These are phyloP conservation scores for Hypoxylon cercidicola DNA, from an alignment of 495 filamentous ascomycete genomes.

Conservation along the genomic window DNA sequence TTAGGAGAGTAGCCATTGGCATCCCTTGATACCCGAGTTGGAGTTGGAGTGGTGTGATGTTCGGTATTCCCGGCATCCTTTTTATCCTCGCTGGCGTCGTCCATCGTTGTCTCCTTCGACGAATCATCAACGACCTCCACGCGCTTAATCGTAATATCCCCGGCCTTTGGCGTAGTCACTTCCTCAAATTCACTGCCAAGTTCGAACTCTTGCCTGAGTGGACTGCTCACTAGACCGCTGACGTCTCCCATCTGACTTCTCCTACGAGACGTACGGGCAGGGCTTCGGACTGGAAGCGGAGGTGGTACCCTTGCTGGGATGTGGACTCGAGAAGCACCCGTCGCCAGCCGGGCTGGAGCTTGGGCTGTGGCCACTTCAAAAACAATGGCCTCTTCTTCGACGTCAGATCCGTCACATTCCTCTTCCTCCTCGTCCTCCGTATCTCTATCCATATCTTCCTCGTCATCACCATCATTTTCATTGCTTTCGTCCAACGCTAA, in stretches of 20 bases:
- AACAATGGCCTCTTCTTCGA: slow-evolving; percentile 62
- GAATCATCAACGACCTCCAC: slow-evolving; percentile 8
- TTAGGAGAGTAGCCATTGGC: slow-evolving; percentile 3
- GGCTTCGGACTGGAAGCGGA: slow-evolving; percentile 70
- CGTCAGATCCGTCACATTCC: slow-evolving; percentile 55
- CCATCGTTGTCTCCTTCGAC: background rate
- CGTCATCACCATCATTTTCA: slow-evolving; percentile 50
- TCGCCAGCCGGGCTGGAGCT: slow-evolving; percentile 58
- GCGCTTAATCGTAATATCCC: slow-evolving; percentile 10
- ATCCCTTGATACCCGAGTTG: slow-evolving; percentile 18
- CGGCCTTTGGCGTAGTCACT: slow-evolving; percentile 30
- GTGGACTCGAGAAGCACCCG: slow-evolving; percentile 68
- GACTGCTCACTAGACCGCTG: slow-evolving; percentile 40
- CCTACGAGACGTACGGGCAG: slow-evolving; percentile 57
- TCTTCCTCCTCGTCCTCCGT: slow-evolving; percentile 58
- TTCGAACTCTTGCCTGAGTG: slow-evolving; percentile 45
- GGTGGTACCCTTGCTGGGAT: slow-evolving; percentile 78
- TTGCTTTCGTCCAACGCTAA: slow-evolving; percentile 45
- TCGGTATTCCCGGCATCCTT: slow-evolving; percentile 8
- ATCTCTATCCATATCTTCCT: slow-evolving; percentile 54
- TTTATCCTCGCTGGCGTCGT: background rate
- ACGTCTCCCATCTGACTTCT: slow-evolving; percentile 49
- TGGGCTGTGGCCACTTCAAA: slow-evolving; percentile 60
- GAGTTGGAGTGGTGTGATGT: slow-evolving; percentile 8
- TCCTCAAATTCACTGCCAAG: slow-evolving; percentile 34